Percentiles rank a stretch among this genome's conserved stretches.
Conservation (phyloP, 768 basidiomycete species). For the Leccinum sublutescens region DNA sequence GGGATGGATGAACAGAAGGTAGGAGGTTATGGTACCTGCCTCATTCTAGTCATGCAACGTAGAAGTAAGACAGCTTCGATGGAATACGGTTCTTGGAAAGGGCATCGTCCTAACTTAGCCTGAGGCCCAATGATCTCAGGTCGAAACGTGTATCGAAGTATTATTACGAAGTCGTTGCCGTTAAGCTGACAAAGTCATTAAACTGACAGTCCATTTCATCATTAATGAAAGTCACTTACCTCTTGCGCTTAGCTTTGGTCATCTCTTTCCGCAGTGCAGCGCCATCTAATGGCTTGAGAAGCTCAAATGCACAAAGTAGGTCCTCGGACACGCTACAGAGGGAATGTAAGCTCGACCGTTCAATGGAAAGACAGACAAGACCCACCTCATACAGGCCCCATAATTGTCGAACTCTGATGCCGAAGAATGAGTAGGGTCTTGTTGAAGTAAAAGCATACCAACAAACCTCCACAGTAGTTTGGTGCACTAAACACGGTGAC, state of each 20-base stretch:
- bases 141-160: not conserved
- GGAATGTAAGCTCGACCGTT: slow-evolving; percentile 15
- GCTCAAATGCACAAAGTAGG: slow-evolving; percentile 93
- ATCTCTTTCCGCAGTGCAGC: slow-evolving; percentile 96
- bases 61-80: slow-evolving; percentile 23
- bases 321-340: slow-evolving; percentile 86
- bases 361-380: slow-evolving; percentile 2
- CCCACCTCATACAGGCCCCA: slow-evolving; percentile 90
- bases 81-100: slow-evolving; percentile 16
- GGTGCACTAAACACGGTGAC: slow-evolving; percentile 99
- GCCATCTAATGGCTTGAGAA: slow-evolving; percentile 93
- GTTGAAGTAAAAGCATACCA: not conserved
- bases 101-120: slow-evolving; percentile 2
- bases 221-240: slow-evolving; percentile 41
- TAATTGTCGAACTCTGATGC: slow-evolving; percentile 88
- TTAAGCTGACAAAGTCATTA: slow-evolving; percentile 24
- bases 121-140: slow-evolving; percentile 9
- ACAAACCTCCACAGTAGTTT: slow-evolving; percentile 92
- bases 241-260: slow-evolving; percentile 98
- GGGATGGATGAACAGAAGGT: slow-evolving; percentile 16
- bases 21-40: slow-evolving; percentile 29
- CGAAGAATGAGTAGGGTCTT: slow-evolving; percentile 17
- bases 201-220: not conserved
- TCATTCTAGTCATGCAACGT: slow-evolving; percentile 25
- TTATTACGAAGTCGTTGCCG: slow-evolving; percentile 34